These are phyloP conservation scores for Platanthera zijinensis DNA, from an alignment of 106 monocot genomes.

Conservation along the genomic window DNA sequence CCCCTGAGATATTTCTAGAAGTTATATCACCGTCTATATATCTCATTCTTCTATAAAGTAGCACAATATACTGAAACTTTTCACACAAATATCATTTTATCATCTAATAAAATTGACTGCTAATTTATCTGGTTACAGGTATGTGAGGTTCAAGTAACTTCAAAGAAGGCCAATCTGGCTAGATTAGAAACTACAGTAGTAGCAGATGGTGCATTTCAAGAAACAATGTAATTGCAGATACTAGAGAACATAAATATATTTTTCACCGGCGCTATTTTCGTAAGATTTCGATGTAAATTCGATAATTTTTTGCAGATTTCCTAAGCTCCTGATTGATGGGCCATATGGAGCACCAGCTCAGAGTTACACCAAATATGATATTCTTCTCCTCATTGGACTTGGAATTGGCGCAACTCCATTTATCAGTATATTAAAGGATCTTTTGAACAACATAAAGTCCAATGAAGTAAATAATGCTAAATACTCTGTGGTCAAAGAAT, in stretches of 20 bases:
- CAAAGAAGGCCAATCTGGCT: constrained; percentile 65
- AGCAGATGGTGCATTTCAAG: constrained; percentile 45
- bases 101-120: not conserved
- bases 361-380: constrained; percentile 94
- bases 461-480: constrained; percentile 22
- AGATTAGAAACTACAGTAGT: constrained; percentile 87
- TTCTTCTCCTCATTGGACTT: constrained; percentile 81
- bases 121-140: constrained; percentile 33
- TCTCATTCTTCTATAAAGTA: not conserved
- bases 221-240: constrained; percentile 36
- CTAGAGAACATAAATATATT: not conserved
- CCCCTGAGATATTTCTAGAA: no score
- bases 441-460: constrained; percentile 69
- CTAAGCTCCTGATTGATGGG: constrained; percentile 74
- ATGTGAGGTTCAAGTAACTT: constrained; percentile 43
- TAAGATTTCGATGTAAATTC: not conserved
- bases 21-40: no score
- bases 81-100: no score
- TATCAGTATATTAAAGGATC: constrained; percentile 92
- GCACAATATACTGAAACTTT: no score
- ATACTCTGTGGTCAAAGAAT: not conserved
- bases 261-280: not conserved
- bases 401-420: constrained; percentile 98
- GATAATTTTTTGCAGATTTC: constrained; percentile 47
- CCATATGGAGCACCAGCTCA: constrained; percentile 98